Evolutionary conservation across 805 yeast species (phyloP), one percentile per base, ranked within the genome.

Genomic region (Tetrapisispora arboricola): DNA sequence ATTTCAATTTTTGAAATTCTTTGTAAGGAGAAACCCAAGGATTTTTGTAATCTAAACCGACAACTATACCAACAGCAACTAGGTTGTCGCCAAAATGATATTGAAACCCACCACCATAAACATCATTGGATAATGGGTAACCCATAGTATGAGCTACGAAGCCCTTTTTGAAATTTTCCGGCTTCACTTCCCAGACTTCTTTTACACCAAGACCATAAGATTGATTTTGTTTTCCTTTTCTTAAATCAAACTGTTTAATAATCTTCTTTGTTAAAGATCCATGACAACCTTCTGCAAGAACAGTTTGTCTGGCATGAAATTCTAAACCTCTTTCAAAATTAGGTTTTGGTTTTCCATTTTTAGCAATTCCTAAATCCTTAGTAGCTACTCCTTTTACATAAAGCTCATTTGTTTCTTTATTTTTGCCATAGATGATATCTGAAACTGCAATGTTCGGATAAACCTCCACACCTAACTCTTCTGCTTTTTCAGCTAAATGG

Each of bases 211-310:
- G 61, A 11, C 98, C 99, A 63, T 92, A 92, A 0, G 97, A 87
- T 66, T 92, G 98, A 16, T 79, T 79, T 17, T 44, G 41, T 39
- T 75, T 71, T 39, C 75, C 73, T 38, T 72, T 69, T 43, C 96
- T 75, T 45, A 92, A 65, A 32, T 78, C 69, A 62, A 65, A 90
- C 51, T 79, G 76, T 40, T 71, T 66, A 40, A 90, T 80, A 0
- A 76, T 80, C 56, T 82, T 75, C 58, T 92, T 90, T 11, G 88
- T 71, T 40, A 92, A 67, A 1, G 96, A 87, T 0, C 98, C 98
- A 63, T 88, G 97, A 58, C 98, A 92, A n/a, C 98, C 98, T 65
- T 92, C 98, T 5, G 95, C 95, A 25, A 92, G 71, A 15, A 92
- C 82, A 0, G 96, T 88, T 44, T 80, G 70, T 52, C 92, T 76